Base-by-base conservation (phyloP, 345 rosid genomes). In the Populus davidiana region DNA sequence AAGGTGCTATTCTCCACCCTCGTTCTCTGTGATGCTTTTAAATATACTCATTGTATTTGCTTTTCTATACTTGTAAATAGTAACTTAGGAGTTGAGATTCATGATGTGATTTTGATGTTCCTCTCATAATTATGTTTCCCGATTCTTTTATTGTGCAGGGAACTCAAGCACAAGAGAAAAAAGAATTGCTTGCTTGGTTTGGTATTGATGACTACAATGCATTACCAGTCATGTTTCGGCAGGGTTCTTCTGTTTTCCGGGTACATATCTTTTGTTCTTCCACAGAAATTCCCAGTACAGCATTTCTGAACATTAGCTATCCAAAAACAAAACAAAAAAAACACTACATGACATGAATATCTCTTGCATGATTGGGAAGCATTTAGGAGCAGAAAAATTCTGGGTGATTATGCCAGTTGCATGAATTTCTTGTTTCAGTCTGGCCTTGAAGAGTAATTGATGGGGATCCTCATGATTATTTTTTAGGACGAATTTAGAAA, bases 111-210 rank as follows among this genome's bases (percentile, higher is more conserved):
- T 29, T 64, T 12, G 68, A 29, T 10, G 38, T 54, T 44, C 6
- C 38, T 38, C 9, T 29, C 54, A 38, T 18, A 20, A 9, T 16
- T 69, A 14, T 49, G 16, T 70, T 70, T 8, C 12, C 3, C 29
- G 38, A 78, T 43, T 77, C 25, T 41, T 35, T 65, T 70, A 27
- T 38, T 13, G 47, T 81, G 33, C 87, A 93, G 97, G 97, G 96
- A 56, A 96, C 97, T n/a, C 96, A 89, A 83, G 74, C 96, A 75
- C 86, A 66, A 65, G 94, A 93, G 69, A 95, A 93, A 79, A 87
- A 90, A n/a, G 88, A 86, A 79, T 78, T 96, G 62, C 92, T 96
- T 66, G 78, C 87, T 27, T 82, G 88, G 68, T 96, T 93, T 74
- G 86, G 91, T 72, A 91, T 88, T 1, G 89, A 96, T 69, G 52